Evolutionary conservation across 2,329 filamentous ascomycete species (phyloP).

Genomic region (Botryosphaeria dothidea): DNA sequence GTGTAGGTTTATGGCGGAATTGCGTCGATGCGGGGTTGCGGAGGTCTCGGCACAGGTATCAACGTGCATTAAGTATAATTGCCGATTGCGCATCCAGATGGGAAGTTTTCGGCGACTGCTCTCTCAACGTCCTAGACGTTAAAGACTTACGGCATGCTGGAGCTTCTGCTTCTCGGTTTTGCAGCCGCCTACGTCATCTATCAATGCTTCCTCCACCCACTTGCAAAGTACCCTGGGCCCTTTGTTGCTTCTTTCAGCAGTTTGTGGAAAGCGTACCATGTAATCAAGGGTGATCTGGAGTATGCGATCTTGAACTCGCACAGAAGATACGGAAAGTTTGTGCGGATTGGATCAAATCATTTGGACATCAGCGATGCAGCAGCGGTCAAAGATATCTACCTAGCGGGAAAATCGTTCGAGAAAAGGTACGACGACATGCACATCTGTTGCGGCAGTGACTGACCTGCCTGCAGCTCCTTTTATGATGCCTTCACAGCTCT

Average conservation of each 20-base stretch:
- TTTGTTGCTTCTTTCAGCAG: conserved; percentile 38
- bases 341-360: conserved; percentile 1
- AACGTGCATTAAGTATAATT: no score
- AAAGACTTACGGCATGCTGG: background rate
- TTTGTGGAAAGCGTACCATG: conserved; percentile 21
- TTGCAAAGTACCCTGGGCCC: conserved; percentile 47
- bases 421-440: background rate
- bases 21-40: background rate
- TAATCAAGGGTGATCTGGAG: background rate
- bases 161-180: background rate
- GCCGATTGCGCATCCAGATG: no score
- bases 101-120: no score
- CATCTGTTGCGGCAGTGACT: background rate
- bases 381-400: background rate
- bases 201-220: conserved; percentile 44
- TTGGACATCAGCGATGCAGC: conserved; percentile 4
- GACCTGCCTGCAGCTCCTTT: background rate
- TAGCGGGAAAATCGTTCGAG: background rate
- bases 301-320: background rate
- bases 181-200: conserved; percentile 30
- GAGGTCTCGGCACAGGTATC: background rate
- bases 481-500: conserved; percentile 2
- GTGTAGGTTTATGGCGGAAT: background rate
- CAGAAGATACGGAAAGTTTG: background rate
- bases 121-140: background rate